These are phyloP conservation scores for Cyclotella cryptica DNA, from an alignment of 108 stramenopile species.

Conservation along the genomic window DNA sequence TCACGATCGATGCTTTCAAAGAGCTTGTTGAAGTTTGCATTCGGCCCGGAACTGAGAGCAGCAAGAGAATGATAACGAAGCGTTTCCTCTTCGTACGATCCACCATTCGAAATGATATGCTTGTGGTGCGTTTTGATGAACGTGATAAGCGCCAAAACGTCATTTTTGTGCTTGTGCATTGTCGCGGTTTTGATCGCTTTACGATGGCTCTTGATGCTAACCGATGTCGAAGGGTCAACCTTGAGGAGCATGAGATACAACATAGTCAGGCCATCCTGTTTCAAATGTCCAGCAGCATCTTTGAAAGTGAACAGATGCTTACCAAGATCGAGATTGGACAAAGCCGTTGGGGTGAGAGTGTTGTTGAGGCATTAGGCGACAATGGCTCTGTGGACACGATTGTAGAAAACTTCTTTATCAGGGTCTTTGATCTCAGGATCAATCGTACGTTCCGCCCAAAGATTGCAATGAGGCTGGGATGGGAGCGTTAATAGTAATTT, in stretches of 20 bases:
- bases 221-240: not conserved
- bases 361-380: not conserved
- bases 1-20: not conserved
- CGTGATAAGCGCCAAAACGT: too few species aligned
- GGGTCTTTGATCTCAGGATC: conserved; percentile 11
- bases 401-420: conserved; percentile 1
- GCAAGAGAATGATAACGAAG: not conserved
- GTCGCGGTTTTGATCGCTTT: too few species aligned
- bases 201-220: conserved; percentile 11
- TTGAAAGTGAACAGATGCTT: not conserved
- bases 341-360: not conserved
- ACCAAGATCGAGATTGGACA: not conserved
- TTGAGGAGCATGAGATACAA: not conserved
- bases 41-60: conserved; percentile 1
- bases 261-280: conserved; percentile 1
- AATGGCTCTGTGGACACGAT: not conserved
- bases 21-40: conserved; percentile 16
- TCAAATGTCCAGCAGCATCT: not conserved
- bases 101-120: too few species aligned
- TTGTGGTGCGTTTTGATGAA: too few species aligned
- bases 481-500: not conserved
- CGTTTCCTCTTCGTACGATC: not conserved
- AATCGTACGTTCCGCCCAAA: not conserved
- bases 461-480: not conserved
- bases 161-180: too few species aligned